Base-by-base conservation (phyloP, 2,329 filamentous ascomycete species). In the Parastagonospora nodorum region DNA sequence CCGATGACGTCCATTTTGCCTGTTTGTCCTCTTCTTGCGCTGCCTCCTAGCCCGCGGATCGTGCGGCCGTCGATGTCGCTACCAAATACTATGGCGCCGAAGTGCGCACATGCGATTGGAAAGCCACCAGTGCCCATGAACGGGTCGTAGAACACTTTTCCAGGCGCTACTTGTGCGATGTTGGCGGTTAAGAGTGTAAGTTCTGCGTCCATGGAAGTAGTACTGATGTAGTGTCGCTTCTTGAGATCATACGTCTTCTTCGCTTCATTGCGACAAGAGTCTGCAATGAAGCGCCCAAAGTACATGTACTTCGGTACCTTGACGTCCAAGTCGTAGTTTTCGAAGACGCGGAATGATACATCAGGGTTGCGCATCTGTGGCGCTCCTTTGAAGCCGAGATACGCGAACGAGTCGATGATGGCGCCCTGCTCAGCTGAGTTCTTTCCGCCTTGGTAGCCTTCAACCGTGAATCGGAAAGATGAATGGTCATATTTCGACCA, bases 111-210 rank as follows among this genome's bases (percentile, higher is more conserved):
- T 0, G 94, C 91, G 19, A 99, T 79, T 1, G 91, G 89, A 67
- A 99, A 97, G 46, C 91, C 93, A 5, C 93, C 94, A 0, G 94
- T 97, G 4, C 94, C 94, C 51, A 94, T 92, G 68, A 99, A 99
- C 0, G 94, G 94, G 63, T 99, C 94, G 66, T 93, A 97, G 64
- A 96, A 90, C 2, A 97, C 71, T 68, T 90, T 95, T 0, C 91
- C 93, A 0, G 92, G 89, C 0, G 79, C 87, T 0, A 92, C 92
- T 11, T 90, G 84, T 0, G 90, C 90, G 61, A 99, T 86, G 67
- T 97, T 99, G 1, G 93, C 94, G 0, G 92, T 97, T 16, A 99
- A 79, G 1, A 99, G 82, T 10, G 92, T 90, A 37, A 99, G 81
- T 72, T 97, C 94, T 0, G 93, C 89, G 70, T 99, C 94, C 94